Evolutionary conservation across 2,329 filamentous ascomycete species (phyloP), one percentile per base, ranked within the genome.

Genomic region (Fusarium albidum): DNA sequence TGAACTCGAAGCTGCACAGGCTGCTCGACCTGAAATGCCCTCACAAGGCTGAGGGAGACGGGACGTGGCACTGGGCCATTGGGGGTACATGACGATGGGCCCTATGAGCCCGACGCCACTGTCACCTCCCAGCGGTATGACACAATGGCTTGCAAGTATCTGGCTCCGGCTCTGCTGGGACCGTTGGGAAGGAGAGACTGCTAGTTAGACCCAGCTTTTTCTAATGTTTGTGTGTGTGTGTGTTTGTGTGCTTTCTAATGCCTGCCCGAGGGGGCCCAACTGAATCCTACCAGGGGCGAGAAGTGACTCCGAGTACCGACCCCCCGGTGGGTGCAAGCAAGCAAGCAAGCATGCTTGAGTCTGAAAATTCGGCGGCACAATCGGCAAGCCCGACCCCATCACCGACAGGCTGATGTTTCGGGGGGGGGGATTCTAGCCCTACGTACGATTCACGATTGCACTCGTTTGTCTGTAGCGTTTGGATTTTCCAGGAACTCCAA

Each of bases 51-150:
- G 63, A 63, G 28, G 33, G 49, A 51, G 40, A 51, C 39, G 51
- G 58, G 56, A 63, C 61, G 58, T 64, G 58, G 58, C 55, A 59
- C 52, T 54, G 56, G 43, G 50, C 51, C 49, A 66, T 61, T 65
- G 53, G 61, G 51, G 62, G 52, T 33, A 52, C 41, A 42, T 45
- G 31, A 60, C 56, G 41, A 53, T 57, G 50, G 32, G 50, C 48
- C n/a, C 53, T 44, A 54, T 49, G 49, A 54, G n/a, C 56, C 63
- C 47, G 50, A 55, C 63, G 58, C 63, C 61, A 65, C 63, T 64
- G 64, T 66, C 63, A 66, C 63, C 43, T 59, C 38, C 48, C 40
- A 51, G 45, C 46, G 49, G 34, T 58, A 66, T 66, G 57, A 50
- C 51, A 64, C 63, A 60, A 62, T 63, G 57, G 52, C 49, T 52